Evolutionary conservation across 192 early-diverging fungal species (phyloP), one percentile per base, ranked within the genome.

Genomic region (Lobosporangium transversale): DNA sequence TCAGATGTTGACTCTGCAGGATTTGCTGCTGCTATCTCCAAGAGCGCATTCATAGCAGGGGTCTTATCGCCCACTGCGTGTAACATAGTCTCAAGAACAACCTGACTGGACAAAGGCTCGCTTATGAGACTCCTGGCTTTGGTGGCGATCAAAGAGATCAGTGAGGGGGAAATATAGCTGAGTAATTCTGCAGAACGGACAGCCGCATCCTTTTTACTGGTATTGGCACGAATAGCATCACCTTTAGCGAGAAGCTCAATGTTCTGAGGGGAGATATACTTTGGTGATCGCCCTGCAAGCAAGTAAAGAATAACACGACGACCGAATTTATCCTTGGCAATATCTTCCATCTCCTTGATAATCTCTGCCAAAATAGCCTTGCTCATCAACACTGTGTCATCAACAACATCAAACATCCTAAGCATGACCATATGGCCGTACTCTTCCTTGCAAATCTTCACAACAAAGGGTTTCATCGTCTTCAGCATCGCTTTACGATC

Each of bases 401-500:
- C 97, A 18, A 96, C 86, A 59, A 89, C 90, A 78, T 97, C 95
- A 70, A 97, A 89, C 37, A 90, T 81, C 53, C 88, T 83, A 3
- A 98, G 62, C 45, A 98, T 82, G 4, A 95, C 95, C 35, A 91
- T 83, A 55, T 96, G 88, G 18, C 95, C 97, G 69, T 94, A 91
- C 84, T 96, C 94, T 68, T 98, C 97, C 54, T 76, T 81, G 66
- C 90, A 87, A 66, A 98, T 93, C 78, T 93, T 92, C 60, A 64
- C 54, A 26, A 96, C 76, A 65, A 87, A 94, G 4, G 88, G 86
- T 70, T 94, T 95, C 76, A 98, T 88, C 21, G 91, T 74, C 76
- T 94, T 94, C 59, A 95, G 78, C 55, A 98, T 95, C 18, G 82
- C 81, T 83, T 97, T 97, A 74, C 95, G 91, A 79, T 97, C 94